A percentile compares a stretch with the other conserved stretches of the same genome.
Conservation (phyloP, 2,329 filamentous ascomycete genomes). For the Mycosphaerelloides madeirae region DNA sequence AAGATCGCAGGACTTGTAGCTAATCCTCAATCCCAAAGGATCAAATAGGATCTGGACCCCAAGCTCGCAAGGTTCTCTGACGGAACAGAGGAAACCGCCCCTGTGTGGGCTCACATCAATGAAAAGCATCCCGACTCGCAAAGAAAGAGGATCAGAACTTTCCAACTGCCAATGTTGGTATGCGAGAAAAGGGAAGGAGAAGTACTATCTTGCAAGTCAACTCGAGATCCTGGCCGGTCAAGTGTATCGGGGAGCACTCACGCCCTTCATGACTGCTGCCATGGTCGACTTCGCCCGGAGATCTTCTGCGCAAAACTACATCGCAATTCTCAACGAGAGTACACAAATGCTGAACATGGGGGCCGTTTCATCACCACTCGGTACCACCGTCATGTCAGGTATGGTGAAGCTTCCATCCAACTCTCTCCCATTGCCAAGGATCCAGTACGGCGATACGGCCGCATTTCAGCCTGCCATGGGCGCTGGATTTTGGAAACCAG, state of each 20-base stretch:
- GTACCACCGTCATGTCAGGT: too few species aligned
- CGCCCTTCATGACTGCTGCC: background rate
- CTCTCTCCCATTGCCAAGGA: too few species aligned
- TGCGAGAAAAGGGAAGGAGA: conserved; percentile 1
- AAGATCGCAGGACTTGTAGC: background rate
- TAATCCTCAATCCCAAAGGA: background rate
- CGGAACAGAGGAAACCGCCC: too few species aligned
- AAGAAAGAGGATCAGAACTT: background rate
- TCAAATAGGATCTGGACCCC: background rate
- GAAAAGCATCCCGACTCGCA: background rate
- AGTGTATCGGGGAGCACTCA: conserved; percentile 2
- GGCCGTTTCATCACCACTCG: too few species aligned
- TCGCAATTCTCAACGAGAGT: background rate
- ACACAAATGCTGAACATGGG: conserved; percentile 1
- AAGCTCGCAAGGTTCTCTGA: background rate
- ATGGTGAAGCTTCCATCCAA: too few species aligned
- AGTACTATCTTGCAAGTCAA: conserved; percentile 6
- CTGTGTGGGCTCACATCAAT: conserved; percentile 3
- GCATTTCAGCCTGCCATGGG: too few species aligned
- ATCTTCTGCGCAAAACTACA: background rate
- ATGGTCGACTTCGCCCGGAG: conserved; percentile 3
- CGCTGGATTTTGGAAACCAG: too few species aligned
- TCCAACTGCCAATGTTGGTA: conserved; percentile 9
- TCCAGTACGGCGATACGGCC: too few species aligned
- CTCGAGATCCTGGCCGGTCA: conserved; percentile 3